Evolutionary conservation across 352 stramenopile genomes (phyloP).

Genomic region (Globisporangium uncinulatum): DNA sequence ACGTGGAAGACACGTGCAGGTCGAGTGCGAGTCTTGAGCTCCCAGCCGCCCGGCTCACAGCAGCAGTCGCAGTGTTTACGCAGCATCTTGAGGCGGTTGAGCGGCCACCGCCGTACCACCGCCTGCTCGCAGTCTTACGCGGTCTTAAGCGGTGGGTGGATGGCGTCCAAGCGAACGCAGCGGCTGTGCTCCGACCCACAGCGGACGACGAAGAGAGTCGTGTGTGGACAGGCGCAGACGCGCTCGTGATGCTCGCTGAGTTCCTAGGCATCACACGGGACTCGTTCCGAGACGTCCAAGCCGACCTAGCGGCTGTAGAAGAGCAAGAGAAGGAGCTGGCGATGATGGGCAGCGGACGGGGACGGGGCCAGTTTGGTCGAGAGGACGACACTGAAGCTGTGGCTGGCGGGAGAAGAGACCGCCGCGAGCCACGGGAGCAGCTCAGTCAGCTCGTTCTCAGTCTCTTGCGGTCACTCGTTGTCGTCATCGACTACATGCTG

Average conservation of each 20-base stretch:
- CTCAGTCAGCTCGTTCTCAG: constrained; percentile 49
- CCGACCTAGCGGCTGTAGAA: constrained; percentile 33
- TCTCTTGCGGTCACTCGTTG: constrained; percentile 54
- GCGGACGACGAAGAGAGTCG: constrained; percentile 72
- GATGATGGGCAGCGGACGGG: constrained; percentile 6
- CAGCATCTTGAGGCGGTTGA: constrained; percentile 57
- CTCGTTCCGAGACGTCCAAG: constrained; percentile 36
- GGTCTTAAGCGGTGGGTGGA: constrained; percentile 56
- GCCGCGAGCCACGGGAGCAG: constrained; percentile 10
- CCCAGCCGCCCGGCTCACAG: constrained; percentile 35
- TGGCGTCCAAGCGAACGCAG: constrained; percentile 31
- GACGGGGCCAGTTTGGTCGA: constrained; percentile 11
- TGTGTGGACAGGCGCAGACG: constrained; percentile 55
- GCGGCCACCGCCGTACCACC: constrained; percentile 32
- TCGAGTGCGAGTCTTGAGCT: constrained; percentile 74
- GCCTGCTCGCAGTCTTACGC: constrained; percentile 58
- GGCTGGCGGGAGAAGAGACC: constrained; percentile 3
- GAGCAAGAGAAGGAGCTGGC: constrained; percentile 56
- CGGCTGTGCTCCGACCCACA: constrained; percentile 40
- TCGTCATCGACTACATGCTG: constrained; percentile 80
- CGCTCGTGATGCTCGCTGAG: constrained; percentile 66
- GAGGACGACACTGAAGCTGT: constrained; percentile 5
- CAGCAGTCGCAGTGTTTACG: constrained; percentile 56
- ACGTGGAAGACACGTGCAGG: constrained; percentile 83
- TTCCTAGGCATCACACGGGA: constrained; percentile 48